Conservation (phyloP, 495 filamentous ascomycete species). For the Glarea lozoyensis region DNA sequence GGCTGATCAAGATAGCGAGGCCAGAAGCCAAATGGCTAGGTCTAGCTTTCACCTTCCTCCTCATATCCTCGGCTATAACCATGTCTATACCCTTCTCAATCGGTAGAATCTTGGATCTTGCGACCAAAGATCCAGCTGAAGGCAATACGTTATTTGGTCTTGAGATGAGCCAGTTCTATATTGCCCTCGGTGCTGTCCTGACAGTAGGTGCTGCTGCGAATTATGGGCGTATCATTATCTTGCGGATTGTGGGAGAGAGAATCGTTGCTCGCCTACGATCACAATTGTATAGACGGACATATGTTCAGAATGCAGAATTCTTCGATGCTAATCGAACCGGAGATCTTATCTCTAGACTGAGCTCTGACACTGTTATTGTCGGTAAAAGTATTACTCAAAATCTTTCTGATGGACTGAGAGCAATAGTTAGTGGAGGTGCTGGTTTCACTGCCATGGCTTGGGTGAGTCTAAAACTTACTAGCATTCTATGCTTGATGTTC, state of each 20-base stretch:
- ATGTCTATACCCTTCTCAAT: constrained; percentile 96
- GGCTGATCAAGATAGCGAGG: constrained; percentile 78
- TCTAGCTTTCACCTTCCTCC: constrained; percentile 70
- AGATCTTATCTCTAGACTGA: constrained; percentile 88
- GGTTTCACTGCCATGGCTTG: constrained; percentile 89
- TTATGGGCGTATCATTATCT: constrained; percentile 86
- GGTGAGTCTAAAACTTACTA: constrained; percentile 83
- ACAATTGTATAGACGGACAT: constrained; percentile 81
- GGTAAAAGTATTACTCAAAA: constrained; percentile 98
- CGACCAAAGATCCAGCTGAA: constrained; percentile 49
- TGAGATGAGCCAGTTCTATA: constrained; percentile 67
- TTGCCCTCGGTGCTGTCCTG: constrained; percentile 60
- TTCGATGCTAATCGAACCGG: constrained; percentile 97
- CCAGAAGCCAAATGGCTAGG: constrained; percentile 75
- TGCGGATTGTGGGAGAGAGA: constrained; percentile 91
- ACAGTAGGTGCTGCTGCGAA: constrained; percentile 74
- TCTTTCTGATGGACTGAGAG: constrained; percentile 83
- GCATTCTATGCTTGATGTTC: constrained; percentile 75
- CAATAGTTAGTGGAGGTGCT: constrained; percentile 77
- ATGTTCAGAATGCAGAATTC: constrained; percentile 94
- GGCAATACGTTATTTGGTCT: constrained; percentile 61
- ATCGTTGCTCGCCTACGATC: constrained; percentile 86
- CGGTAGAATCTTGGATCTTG: constrained; percentile 86
- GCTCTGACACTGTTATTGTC: constrained; percentile 93
- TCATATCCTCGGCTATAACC: constrained; percentile 81